Evolutionary conservation across 78 protist species (phyloP).

Genomic region (Dictyostelium brefeldianum): DNA sequence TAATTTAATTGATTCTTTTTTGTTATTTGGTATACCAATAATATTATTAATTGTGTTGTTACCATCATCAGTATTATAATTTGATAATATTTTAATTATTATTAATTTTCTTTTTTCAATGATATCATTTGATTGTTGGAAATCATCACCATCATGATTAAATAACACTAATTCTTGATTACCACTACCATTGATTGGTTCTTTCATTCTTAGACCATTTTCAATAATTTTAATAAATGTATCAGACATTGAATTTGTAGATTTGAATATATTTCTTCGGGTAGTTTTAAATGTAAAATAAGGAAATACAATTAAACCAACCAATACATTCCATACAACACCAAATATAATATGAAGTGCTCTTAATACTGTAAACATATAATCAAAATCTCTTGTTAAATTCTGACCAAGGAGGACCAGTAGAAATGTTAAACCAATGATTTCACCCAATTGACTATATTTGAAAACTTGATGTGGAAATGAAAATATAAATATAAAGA

Average conservation of each 20-base stretch:
- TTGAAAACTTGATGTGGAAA: slow-evolving; percentile 34
- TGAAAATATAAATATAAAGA: slow-evolving; percentile 3
- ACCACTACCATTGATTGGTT: neutral
- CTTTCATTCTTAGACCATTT: slow-evolving; percentile 4
- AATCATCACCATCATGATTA: neutral
- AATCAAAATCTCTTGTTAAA: slow-evolving; percentile 5
- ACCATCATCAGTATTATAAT: neutral
- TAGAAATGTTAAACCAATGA: slow-evolving; percentile 32
- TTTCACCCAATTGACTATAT: slow-evolving; percentile 25
- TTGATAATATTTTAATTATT: neutral
- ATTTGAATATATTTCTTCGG: neutral
- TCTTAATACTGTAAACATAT: slow-evolving; percentile 31
- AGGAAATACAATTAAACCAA: slow-evolving; percentile 30
- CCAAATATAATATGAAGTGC: slow-evolving; percentile 34
- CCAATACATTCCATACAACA: slow-evolving; percentile 31
- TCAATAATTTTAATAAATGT: slow-evolving; percentile 23
- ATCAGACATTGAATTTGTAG: neutral
- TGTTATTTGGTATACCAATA: neutral
- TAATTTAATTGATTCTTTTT: neutral
- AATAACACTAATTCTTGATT: neutral
- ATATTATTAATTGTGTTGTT: neutral
- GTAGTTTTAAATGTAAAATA: slow-evolving; percentile 31
- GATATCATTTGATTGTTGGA: neutral
- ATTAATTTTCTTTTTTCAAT: neutral
- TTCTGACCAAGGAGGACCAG: neutral